Evolutionary conservation across 2,329 filamentous ascomycete species (phyloP).

Genomic region (Aspergillus pseudoglaucus): DNA sequence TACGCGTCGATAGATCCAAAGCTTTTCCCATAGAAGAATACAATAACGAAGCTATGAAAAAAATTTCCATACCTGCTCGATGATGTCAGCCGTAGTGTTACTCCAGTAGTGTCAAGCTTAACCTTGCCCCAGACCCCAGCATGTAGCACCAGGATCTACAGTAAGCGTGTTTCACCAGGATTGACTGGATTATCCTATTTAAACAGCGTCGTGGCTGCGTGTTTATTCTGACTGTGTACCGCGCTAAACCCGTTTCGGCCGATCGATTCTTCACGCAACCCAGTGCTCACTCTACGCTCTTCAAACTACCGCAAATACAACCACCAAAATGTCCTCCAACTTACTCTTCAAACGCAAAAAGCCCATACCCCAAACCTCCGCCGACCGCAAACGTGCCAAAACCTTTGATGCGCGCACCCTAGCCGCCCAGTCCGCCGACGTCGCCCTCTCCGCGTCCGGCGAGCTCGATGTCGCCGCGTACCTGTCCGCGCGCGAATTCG

Average conservation of each 20-base stretch:
- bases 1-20: slow-evolving; percentile 6
- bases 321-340: slow-evolving; percentile 26
- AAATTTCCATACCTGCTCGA: neutral
- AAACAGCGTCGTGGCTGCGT: neutral
- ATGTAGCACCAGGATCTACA: neutral
- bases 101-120: neutral
- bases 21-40: slow-evolving; percentile 11
- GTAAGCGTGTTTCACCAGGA: neutral
- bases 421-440: slow-evolving; percentile 39
- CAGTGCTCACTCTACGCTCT: too few relatives aligned
- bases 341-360: slow-evolving; percentile 28
- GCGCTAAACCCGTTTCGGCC: too few relatives aligned
- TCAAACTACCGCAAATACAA: neutral
- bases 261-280: too few relatives aligned
- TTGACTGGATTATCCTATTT: neutral
- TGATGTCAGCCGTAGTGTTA: neutral
- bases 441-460: slow-evolving; percentile 55
- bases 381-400: slow-evolving; percentile 39
- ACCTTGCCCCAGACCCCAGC: neutral
- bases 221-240: too few relatives aligned
- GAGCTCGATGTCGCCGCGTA: slow-evolving; percentile 82
- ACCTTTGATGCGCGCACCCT: slow-evolving; percentile 37
- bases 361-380: slow-evolving; percentile 13
- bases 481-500: slow-evolving; percentile 76
- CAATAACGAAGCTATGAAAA: slow-evolving; percentile 21